phyloP scores from a whole-genome alignment of 208 protist species.

The Angomonas deanei region DNA sequence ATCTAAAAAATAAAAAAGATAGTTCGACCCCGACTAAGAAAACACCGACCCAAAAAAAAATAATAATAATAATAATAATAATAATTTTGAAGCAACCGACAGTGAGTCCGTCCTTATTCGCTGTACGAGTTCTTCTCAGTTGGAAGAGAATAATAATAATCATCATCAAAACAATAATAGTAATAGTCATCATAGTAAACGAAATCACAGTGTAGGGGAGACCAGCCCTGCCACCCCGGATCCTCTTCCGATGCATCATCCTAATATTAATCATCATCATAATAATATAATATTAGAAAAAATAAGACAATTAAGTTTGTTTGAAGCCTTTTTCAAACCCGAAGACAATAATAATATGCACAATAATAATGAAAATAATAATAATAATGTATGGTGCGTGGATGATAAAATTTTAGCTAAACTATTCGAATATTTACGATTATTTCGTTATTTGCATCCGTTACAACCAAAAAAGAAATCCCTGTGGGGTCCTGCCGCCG shows the following conservation, averaged over 20 bases:
- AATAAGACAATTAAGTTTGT: conserved; percentile 32
- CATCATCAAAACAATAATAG: not conserved
- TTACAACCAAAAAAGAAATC: conserved; percentile 11
- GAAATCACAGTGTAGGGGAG: too few relatives aligned
- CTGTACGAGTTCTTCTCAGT: not conserved
- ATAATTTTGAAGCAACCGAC: too few relatives aligned
- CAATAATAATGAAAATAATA: too few relatives aligned
- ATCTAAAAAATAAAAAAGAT: too few relatives aligned
- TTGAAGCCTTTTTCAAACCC: conserved; percentile 54
- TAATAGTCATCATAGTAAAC: not conserved
- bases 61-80: too few relatives aligned
- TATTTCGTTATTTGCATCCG: conserved; percentile 68
- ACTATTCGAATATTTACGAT: conserved; percentile 58
- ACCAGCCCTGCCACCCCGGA: not conserved
- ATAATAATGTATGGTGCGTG: too few relatives aligned
- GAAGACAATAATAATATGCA: not conserved
- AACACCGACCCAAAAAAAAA: too few relatives aligned
- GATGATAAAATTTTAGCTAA: conserved; percentile 69
- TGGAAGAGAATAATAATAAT: not conserved
- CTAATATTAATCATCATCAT: not conserved
- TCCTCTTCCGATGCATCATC: not conserved
- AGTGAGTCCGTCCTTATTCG: not conserved
- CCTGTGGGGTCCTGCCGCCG: conserved; percentile 13
- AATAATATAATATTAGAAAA: not conserved
- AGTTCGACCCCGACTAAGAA: too few relatives aligned